A percentile compares a stretch with the other conserved stretches of the same genome.
phyloP scores from a whole-genome alignment of 129 eudicot genomes.

The sunflower (Helianthus annuus) region DNA sequence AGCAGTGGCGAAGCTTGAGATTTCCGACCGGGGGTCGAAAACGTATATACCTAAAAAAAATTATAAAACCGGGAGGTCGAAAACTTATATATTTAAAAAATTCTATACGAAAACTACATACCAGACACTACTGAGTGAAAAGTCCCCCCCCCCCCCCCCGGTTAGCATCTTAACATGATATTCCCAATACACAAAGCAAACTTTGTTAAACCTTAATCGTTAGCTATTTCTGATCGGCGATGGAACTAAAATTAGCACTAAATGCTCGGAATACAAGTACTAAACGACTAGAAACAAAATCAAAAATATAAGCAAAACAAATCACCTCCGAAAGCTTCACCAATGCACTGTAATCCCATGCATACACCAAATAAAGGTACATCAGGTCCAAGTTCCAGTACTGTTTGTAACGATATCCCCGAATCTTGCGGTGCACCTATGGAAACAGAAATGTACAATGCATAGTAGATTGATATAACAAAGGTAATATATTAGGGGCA shows the following conservation, averaged over 20 bases:
- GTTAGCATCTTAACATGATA: no score
- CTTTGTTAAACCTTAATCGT: no score
- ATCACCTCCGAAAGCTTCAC: conserved; percentile 93
- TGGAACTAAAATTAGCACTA: not conserved
- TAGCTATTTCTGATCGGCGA: no score
- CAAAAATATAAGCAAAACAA: not conserved
- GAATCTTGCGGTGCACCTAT: conserved; percentile 82
- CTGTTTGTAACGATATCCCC: conserved; percentile 82
- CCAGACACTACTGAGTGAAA: no score
- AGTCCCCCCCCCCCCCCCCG: no score
- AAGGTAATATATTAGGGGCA: not conserved
- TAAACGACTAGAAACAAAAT: not conserved
- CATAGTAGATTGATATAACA: not conserved
- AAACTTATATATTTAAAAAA: no score
- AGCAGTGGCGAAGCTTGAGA: no score
- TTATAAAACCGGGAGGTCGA: no score
- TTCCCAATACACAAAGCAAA: no score
- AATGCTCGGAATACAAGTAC: not conserved
- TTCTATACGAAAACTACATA: no score
- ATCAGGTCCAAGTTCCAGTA: conserved; percentile 74
- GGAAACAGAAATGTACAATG: not conserved
- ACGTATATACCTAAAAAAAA: no score
- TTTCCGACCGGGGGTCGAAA: no score
- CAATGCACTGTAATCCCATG: conserved; percentile 97
- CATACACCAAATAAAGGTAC: conserved; percentile 96